Conservation (phyloP, 208 protist genomes). For the Acanthamoeba divionensis region DNA sequence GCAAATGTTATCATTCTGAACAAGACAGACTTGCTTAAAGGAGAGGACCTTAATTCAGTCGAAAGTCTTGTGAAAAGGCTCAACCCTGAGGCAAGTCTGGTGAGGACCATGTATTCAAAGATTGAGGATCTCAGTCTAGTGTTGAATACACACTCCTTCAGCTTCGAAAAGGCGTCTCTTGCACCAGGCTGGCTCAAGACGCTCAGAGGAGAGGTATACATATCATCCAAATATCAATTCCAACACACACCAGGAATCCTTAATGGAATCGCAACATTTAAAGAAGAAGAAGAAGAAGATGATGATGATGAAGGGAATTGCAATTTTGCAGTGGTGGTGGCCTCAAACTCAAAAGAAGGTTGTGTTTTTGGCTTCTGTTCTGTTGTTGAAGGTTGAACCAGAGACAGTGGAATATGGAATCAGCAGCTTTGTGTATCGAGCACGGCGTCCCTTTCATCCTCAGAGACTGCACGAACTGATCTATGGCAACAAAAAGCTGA, state of each 20-base stretch:
- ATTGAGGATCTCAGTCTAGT: conserved; percentile 66
- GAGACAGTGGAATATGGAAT: conserved; percentile 82
- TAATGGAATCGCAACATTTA: no score
- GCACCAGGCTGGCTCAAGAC: conserved; percentile 41
- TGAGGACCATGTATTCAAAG: conserved; percentile 55
- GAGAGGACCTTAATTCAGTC: conserved; percentile 61
- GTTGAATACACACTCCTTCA: conserved; percentile 75
- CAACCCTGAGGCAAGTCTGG: conserved; percentile 80
- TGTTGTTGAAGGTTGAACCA: conserved; percentile 54
- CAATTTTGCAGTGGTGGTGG: no score
- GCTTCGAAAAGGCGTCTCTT: conserved; percentile 69
- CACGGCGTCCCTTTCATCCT: conserved; percentile 75
- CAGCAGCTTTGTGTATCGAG: conserved; percentile 71
- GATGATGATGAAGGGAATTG: no score
- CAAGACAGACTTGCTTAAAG: conserved; percentile 82
- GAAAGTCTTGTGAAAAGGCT: conserved; percentile 66
- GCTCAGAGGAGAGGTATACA: not conserved
- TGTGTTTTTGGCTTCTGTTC: not conserved
- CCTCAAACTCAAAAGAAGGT: conserved; percentile 78
- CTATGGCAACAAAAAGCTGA: not conserved
- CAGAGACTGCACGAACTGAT: conserved; percentile 62
- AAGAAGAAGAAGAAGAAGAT: no score
- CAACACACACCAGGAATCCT: no score
- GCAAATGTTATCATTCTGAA: conserved; percentile 87
- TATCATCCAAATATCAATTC: not conserved